Conservation (phyloP, 345 rosid genomes). For the Cardamine resedifolia region DNA sequence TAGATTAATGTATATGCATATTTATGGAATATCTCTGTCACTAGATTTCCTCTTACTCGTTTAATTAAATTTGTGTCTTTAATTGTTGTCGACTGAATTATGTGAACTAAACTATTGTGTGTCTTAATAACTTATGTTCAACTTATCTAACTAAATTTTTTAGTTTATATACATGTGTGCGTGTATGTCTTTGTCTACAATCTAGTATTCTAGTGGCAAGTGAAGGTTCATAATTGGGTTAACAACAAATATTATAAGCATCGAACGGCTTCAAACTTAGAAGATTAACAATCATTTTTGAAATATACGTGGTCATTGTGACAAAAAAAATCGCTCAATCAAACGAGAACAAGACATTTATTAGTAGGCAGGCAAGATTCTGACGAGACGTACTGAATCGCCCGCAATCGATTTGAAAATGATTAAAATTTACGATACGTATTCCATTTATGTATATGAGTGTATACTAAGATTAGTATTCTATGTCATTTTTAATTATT, state of each 20-base stretch:
- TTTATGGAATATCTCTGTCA: too few relatives aligned
- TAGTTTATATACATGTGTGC: too few relatives aligned
- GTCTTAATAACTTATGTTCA: neutral
- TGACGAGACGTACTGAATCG: slow-evolving; percentile 15
- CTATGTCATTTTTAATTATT: neutral
- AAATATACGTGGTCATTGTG: slow-evolving; percentile 9
- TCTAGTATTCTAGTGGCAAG: neutral
- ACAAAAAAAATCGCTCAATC: neutral
- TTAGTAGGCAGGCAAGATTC: slow-evolving; percentile 1
- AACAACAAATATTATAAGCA: neutral
- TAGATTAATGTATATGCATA: too few relatives aligned
- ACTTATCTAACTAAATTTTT: neutral
- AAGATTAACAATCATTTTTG: neutral
- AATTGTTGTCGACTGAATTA: neutral
- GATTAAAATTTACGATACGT: neutral
- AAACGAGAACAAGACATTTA: neutral
- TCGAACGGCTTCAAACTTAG: neutral
- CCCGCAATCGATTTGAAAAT: neutral
- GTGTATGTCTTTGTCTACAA: slow-evolving; percentile 3
- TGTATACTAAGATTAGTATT: slow-evolving; percentile 16
- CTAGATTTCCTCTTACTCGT: too few relatives aligned
- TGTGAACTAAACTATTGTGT: neutral
- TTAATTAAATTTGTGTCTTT: too few relatives aligned
- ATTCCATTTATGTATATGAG: neutral
- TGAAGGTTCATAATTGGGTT: slow-evolving; percentile 4